These are phyloP conservation scores for Diaporthe sp. DNA, from an alignment of 2,329 filamentous ascomycete species.

Conservation along the genomic window DNA sequence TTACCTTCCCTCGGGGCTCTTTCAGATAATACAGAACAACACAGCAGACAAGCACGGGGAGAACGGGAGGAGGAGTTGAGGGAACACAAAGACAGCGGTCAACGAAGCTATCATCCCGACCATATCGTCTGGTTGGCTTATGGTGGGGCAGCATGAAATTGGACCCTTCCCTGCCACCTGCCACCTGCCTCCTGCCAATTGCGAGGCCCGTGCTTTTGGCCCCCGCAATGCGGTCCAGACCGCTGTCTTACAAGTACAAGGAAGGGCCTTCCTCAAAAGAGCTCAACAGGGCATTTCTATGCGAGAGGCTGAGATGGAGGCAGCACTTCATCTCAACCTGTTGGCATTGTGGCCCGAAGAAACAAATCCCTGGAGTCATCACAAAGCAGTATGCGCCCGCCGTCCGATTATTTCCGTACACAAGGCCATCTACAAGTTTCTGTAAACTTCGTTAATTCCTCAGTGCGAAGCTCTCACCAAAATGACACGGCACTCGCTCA, in stretches of 20 bases:
- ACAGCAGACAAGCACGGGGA: background rate
- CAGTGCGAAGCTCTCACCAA: background rate
- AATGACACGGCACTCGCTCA: background rate
- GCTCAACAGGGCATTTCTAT: background rate
- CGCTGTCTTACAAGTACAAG: background rate
- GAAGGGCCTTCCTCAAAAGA: background rate
- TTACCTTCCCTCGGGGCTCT: background rate
- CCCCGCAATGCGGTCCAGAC: background rate
- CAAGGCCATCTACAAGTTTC: no score
- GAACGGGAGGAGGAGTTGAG: background rate
- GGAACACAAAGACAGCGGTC: background rate
- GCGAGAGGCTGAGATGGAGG: background rate
- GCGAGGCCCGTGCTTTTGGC: background rate
- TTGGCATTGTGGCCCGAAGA: background rate
- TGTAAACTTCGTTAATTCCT: background rate
- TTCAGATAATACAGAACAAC: background rate
- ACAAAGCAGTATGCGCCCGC: no score
- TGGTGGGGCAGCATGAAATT: conserved; percentile 35
- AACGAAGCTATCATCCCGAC: background rate
- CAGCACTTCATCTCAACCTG: background rate
- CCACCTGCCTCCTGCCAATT: background rate
- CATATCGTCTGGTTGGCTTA: background rate
- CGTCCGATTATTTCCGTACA: background rate
- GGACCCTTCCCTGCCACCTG: conserved; percentile 30
- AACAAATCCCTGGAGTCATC: background rate